Evolutionary conservation across 495 filamentous ascomycete species (phyloP).

Genomic region (Podospora fimiseda): DNA sequence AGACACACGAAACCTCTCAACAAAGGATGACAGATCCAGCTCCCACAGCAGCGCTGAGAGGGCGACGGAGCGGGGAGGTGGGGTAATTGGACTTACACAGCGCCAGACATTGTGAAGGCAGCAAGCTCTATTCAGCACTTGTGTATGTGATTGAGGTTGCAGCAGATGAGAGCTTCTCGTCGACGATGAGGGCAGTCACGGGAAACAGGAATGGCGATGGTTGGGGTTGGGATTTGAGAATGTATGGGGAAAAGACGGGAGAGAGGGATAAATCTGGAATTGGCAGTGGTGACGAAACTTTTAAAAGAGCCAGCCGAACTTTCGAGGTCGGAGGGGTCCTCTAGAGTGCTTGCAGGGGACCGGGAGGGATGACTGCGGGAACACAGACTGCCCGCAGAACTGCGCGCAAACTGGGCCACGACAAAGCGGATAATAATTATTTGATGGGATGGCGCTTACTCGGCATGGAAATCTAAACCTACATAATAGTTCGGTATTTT

Average conservation of each 20-base stretch:
- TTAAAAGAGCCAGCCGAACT: conserved; percentile 18
- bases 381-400: not conserved
- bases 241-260: conserved; percentile 6
- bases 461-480: conserved; percentile 9
- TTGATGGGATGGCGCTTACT: conserved; percentile 28
- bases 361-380: not conserved
- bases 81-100: conserved; percentile 43
- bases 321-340: conserved; percentile 24
- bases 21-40: conserved; percentile 5
- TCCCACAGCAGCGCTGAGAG: conserved; percentile 3
- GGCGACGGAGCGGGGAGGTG: conserved; percentile 23
- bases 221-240: not conserved
- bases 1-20: conserved; percentile 2
- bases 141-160: conserved; percentile 1
- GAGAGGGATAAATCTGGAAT: conserved; percentile 14
- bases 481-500: too few species aligned
- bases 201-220: conserved; percentile 4
- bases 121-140: conserved; percentile 1
- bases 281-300: conserved; percentile 28
- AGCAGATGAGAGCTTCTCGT: conserved; percentile 10
- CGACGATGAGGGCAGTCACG: conserved; percentile 1
- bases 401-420: not conserved
- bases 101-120: conserved; percentile 42
- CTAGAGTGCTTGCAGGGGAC: conserved; percentile 8
- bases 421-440: conserved; percentile 23